phyloP scores from a whole-genome alignment of 169 alveolate species.

The Eimeria maxima region DNA sequence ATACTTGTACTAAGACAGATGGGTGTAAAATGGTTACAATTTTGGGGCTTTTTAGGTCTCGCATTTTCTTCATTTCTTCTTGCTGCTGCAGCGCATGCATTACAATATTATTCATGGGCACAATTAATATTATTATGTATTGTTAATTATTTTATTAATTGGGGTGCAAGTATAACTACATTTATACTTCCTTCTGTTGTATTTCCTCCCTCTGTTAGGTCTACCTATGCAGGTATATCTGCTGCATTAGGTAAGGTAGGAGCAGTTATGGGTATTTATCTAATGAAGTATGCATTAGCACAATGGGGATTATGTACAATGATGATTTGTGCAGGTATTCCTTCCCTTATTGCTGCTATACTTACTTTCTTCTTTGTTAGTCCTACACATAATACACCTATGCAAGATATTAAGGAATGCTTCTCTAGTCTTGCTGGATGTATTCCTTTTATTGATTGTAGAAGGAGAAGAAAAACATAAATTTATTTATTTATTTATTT shows the following conservation, averaged over 20 bases:
- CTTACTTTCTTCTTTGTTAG: conserved; percentile 69
- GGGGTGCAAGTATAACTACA: conserved; percentile 81
- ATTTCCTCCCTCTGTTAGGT: conserved; percentile 72
- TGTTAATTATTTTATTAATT: conserved; percentile 75
- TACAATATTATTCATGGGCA: conserved; percentile 36
- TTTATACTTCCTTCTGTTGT: conserved; percentile 80
- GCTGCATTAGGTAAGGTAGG: conserved; percentile 80
- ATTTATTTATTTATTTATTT: not conserved
- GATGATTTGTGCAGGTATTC: conserved; percentile 80
- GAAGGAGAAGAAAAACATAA: conserved; percentile 32
- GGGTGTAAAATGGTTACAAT: conserved; percentile 82
- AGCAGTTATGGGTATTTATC: conserved; percentile 73
- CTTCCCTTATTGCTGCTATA: conserved; percentile 55
- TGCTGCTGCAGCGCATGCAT: conserved; percentile 69
- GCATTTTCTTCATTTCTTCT: conserved; percentile 64
- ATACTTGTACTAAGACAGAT: conserved; percentile 70
- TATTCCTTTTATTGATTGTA: conserved; percentile 75
- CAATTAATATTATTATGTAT: conserved; percentile 50
- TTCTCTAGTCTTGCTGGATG: conserved; percentile 69
- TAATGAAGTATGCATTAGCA: conserved; percentile 49
- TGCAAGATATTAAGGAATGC: conserved; percentile 37
- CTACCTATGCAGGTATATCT: conserved; percentile 76
- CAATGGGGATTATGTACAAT: conserved; percentile 64
- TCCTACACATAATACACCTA: conserved; percentile 31
- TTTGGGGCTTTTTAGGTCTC: conserved; percentile 78